Evolutionary conservation across 1,139 yeast species (phyloP).

Genomic region (Barnettozyma hawaiiensis): DNA sequence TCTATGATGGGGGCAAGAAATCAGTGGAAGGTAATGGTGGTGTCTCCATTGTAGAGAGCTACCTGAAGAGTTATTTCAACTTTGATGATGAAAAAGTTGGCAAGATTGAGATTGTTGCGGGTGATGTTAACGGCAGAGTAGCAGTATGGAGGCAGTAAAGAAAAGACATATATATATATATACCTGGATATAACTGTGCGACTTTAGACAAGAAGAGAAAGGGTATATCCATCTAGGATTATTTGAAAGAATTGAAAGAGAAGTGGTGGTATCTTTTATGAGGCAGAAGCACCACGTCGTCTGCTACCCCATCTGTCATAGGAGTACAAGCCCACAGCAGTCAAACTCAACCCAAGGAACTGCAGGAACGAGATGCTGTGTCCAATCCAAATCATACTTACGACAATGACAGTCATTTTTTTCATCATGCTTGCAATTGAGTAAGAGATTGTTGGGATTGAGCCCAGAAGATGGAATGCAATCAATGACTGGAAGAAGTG

Average conservation of each 20-base stretch:
- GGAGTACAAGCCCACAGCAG: constrained; percentile 36
- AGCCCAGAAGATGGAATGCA: constrained; percentile 86
- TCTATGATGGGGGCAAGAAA: constrained; percentile 21
- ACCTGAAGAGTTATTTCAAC: constrained; percentile 26
- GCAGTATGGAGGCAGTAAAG: constrained; percentile 28
- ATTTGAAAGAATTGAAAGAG: background rate
- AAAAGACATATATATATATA: background rate
- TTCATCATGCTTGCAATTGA: constrained; percentile 89
- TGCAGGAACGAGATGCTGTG: constrained; percentile 47
- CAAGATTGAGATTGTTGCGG: constrained; percentile 32
- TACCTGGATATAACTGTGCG: background rate
- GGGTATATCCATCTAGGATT: constrained; percentile 3
- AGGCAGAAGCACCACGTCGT: constrained; percentile 1
- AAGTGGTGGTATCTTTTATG: background rate
- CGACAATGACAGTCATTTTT: constrained; percentile 79
- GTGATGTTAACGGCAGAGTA: constrained; percentile 31
- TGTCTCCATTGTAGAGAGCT: constrained; percentile 28
- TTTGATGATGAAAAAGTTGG: constrained; percentile 29
- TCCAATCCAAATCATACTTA: constrained; percentile 71
- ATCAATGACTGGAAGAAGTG: constrained; percentile 85
- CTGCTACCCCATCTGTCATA: constrained; percentile 69
- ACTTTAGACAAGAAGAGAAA: background rate
- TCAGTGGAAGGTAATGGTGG: constrained; percentile 22
- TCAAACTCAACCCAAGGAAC: constrained; percentile 58
- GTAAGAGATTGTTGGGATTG: constrained; percentile 87